phyloP scores from a whole-genome alignment of 1,139 yeast species.

The Hansenula sp. region DNA sequence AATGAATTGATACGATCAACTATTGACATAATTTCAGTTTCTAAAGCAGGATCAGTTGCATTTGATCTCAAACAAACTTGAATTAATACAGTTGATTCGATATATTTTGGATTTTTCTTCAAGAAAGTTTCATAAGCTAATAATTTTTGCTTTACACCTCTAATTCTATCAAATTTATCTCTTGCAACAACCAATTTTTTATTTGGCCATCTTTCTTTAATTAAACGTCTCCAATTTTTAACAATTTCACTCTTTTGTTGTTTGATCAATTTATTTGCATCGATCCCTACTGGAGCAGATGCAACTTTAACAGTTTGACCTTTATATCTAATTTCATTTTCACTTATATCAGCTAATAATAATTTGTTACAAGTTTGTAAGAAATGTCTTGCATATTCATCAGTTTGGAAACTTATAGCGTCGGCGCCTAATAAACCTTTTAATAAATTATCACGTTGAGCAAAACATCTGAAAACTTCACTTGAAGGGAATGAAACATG shows the following conservation, averaged over 20 bases:
- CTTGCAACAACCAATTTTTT: conserved; percentile 77
- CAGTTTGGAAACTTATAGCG: conserved; percentile 83
- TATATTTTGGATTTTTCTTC: conserved; percentile 63
- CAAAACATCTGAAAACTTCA: conserved; percentile 92
- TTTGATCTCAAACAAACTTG: conserved; percentile 72
- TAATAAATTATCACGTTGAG: conserved; percentile 74
- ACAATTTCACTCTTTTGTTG: conserved; percentile 51
- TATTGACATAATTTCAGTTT: conserved; percentile 68
- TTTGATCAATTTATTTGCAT: conserved; percentile 53
- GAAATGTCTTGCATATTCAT: conserved; percentile 91
- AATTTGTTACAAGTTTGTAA: conserved; percentile 85
- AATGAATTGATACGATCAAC: conserved; percentile 83
- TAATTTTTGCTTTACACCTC: conserved; percentile 87
- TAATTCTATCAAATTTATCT: conserved; percentile 81
- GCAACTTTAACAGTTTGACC: conserved; percentile 66
- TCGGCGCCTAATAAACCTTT: conserved; percentile 90
- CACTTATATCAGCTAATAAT: conserved; percentile 75
- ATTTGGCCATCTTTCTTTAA: conserved; percentile 73
- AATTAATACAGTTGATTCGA: conserved; percentile 68
- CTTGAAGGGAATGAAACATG: conserved; percentile 96
- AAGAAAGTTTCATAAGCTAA: conserved; percentile 83
- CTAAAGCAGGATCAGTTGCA: conserved; percentile 52
- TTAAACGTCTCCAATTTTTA: conserved; percentile 61
- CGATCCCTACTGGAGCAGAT: conserved; percentile 84
- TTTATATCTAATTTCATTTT: conserved; percentile 66